Percentiles rank a stretch among this genome's conserved stretches.
Conservation (phyloP, 169 alveolate species). For the Plasmodium fragile region DNA sequence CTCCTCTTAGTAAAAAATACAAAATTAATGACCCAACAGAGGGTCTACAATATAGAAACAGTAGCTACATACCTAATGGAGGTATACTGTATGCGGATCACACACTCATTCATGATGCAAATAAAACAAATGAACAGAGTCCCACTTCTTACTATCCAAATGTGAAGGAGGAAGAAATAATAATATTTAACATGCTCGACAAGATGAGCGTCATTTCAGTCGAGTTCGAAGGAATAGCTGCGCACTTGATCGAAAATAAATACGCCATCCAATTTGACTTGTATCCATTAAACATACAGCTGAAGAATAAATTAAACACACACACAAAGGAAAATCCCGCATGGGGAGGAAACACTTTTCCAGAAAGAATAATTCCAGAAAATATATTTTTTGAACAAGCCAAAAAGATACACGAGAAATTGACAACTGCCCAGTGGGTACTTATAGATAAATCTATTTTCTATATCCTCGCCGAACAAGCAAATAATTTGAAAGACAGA, state of each 20-base stretch:
- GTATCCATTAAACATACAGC: constrained; percentile 30
- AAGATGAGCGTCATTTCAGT: constrained; percentile 22
- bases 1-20: neutral
- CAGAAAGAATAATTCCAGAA: constrained; percentile 32
- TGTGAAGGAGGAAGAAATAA: constrained; percentile 50
- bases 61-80: neutral
- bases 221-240: constrained; percentile 66
- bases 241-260: constrained; percentile 53
- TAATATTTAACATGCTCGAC: constrained; percentile 24
- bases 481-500: constrained; percentile 65
- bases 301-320: neutral
- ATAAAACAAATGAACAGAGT: neutral
- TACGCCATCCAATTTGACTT: constrained; percentile 44
- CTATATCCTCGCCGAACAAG: constrained; percentile 71
- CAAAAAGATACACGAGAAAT: constrained; percentile 44
- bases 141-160: neutral
- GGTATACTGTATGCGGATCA: neutral
- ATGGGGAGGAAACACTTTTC: constrained; percentile 11
- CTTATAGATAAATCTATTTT: constrained; percentile 72
- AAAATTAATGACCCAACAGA: neutral
- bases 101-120: neutral
- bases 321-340: neutral
- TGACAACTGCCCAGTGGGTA: constrained; percentile 71
- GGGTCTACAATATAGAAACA: neutral
- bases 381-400: constrained; percentile 64